Evolutionary conservation across 345 rosid genomes (phyloP), one percentile per base, ranked within the genome.

Genomic region (Gossypium anomalum): DNA sequence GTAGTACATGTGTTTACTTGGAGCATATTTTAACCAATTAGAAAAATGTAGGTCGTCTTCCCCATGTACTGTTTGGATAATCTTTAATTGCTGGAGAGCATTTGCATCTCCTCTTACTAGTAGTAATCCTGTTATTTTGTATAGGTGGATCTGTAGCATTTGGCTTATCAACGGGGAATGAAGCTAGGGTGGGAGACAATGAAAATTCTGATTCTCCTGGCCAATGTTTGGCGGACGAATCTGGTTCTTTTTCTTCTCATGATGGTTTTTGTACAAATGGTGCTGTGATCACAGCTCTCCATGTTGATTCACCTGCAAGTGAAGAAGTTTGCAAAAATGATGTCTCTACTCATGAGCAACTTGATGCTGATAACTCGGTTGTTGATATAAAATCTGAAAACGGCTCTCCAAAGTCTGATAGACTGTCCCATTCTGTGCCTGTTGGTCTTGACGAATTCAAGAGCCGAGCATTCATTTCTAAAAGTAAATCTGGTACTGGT

Each of bases 371-470:
- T 52, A 74, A 25, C 57, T 68, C 80, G 27, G 77, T 27, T 73
- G 65, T 82, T 49, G 78, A 63, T 68, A 53, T 76, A 74, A 76
- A 78, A 72, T 70, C 72, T 23, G 90, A 79, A 63, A 81, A 41
- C 67, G 78, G 59, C 17, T 71, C 68, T 62, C 51, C 79, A 53
- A 87, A 85, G 76, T 75, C 72, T 74, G 88, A 89, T 75, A 80
- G 84, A 74, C 75, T 83, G 67, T 79, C 90, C 72, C 92, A 80
- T 69, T 80, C 86, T 65, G 87, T 85, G 76, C 93, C 94, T 3
- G 83, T 83, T 77, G 90, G 91, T 64, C 90, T 95, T 78, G 97
- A 95, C 67, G 99, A 93, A 83, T 95, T 91, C 86, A 95, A 93
- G 89, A 95, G 97, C 87, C 86, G 84, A 83, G 83, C 88, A 3